Base-by-base conservation (phyloP, 352 stramenopile species). In the Hyphochytrium catenoides region DNA sequence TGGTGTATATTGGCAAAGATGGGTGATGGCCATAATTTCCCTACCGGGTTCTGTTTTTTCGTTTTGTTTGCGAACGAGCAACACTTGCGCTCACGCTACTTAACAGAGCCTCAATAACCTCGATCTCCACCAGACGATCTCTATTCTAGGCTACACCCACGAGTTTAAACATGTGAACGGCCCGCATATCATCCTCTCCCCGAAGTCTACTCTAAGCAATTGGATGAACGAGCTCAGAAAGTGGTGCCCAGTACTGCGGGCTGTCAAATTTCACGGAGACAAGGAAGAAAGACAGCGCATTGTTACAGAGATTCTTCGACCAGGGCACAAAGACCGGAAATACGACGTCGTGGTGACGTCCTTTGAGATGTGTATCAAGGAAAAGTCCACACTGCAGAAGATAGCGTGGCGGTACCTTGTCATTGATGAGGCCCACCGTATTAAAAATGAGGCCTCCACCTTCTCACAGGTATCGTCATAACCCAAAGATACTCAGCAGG, bases 271-370 rank as follows among this genome's bases (percentile, higher is more conserved):
- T 45, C 83, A 96, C 47, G 68, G 74, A 22, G 73, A 82, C 46
- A 82, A 85, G 19, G 56, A 75, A 8, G 79, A 94, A 33, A 65
- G 81, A 6, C 54, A 74, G 37, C 59, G 67, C 11, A 59, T 82
- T 11, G 66, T 89, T 11, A 51, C 75, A 25, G 62, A 96, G 34
- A 72, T 95, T 27, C 44, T 94, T 8, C 79, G 64, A 18, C 70
- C 70, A 1, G 67, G 70, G 14, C 75, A 94, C 39, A 67, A 83
- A 25, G 73, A 87, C 43, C 74, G 87, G 38, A 79, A 93, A 33
- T 96, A 94, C 43, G 86, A 93, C 18, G 63, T 97, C 11, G 84
- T 94, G 31, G 67, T 98, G 27, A 97, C 89, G 3, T 95, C 79
- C 1, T 98, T 96, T 42, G 85, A 96, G 54, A 93, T 95, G 66